Evolutionary conservation across 2,329 filamentous ascomycete species (phyloP), one percentile per base, ranked within the genome.

Genomic region (Fusarium caatingaense): DNA sequence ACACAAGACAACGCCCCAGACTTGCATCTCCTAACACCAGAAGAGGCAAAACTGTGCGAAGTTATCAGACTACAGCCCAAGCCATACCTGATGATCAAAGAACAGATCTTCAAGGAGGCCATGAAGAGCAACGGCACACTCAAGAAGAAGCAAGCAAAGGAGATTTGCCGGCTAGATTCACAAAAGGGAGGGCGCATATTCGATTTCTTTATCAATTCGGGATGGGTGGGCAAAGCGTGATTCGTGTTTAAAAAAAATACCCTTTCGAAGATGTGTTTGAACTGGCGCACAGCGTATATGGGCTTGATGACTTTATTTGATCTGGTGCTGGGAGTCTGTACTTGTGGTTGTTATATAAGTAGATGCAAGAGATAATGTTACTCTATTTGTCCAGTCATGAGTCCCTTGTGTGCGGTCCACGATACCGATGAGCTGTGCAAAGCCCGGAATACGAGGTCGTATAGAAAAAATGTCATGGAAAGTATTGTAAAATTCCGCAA

Each of bases 41-140:
- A 97, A 70, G 96, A 99, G 79, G 84, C 89, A 7, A 93, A 97
- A 75, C 83, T 99, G 1, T 99, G 96, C 82, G 92, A 93, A 73
- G 87, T 92, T 42, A 87, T 97, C 16, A 89, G 94, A 44, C 83
- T 99, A 55, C 92, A 96, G 79, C 96, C 96, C 1, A 99, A 99
- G 82, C 93, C 96, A 2, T 99, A 98, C 79, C 81, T 98, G 8
- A 93, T 93, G 76, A 93, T 98, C 80, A 99, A 99, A 80, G 94
- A 98, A 78, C 90, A 92, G 66, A 85, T 98, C n/a, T 81, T 98
- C 55, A 93, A 93, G 74, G 95, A 98, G 78, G 93, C 95, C 0
- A 88, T 97, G 78, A 96, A 95, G 81, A 90, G 91, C 62, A 95
- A 96, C 62, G 96, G 96, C 2, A 88, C 86, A 15, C 82, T 99